Base-by-base conservation (phyloP, 2,329 filamentous ascomycete species). In the Spiromastix sp. region DNA sequence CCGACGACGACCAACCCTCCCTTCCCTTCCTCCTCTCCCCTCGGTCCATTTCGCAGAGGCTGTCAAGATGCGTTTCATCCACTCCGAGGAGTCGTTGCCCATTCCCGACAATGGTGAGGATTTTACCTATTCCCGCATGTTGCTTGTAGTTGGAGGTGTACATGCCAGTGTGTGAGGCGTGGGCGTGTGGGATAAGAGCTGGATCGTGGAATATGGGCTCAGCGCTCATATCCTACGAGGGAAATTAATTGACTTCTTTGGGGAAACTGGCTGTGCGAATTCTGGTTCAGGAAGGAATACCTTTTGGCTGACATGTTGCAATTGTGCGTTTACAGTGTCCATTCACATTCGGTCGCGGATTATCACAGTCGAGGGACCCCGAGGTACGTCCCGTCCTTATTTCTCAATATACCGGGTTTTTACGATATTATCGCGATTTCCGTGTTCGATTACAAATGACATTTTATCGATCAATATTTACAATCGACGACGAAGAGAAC, bases 21-120 rank as follows among this genome's bases (percentile, higher is more conserved):
- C 34, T 32, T 30, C 36, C 28, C 22, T 33, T 31, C 21, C 35
- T 34, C 32, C 51, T 48, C 49, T 48, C 49, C 50, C 56, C 52
- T 58, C 59, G 56, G 55, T 57, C 13, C 40, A 57, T 46, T 47
- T 51, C 50, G 54, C 51, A 55, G 52, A 56, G 52, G 51, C 60
- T 60, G 60, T 72, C 82, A 95, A 84, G 72, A 96, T 96, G 91
- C 93, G 84, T 77, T 96, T 95, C 85, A 94, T 98, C 74, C 86
- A 95, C 79, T 93, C 85, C 64, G 77, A 89, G 74, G 89, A 98
- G 80, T 75, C 77, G 71, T 77, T 98, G 72, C 77, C 80, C 61
- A 85, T 98, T 71, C 91, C 93, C 62, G 85, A 95, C 69, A 85
- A 87, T 75, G 86, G 86, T 94, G 80, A 72, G 85, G 83, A 52